phyloP scores from a whole-genome alignment of 1,139 yeast species.

The Geotrichum phurueaensis region DNA sequence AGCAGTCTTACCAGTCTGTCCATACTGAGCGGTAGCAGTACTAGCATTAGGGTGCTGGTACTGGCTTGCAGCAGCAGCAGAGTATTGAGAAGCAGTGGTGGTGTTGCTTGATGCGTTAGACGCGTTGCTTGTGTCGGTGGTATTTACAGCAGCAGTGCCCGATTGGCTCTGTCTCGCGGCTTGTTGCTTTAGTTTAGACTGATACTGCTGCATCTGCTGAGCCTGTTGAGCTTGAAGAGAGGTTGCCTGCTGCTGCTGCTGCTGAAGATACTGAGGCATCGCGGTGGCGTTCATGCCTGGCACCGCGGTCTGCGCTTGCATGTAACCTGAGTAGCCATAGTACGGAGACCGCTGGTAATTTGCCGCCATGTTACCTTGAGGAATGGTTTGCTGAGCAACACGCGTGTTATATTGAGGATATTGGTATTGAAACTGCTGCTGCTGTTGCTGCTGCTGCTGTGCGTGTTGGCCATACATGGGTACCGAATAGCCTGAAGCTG shows the following conservation, averaged over 20 bases:
- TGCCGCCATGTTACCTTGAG: neutral
- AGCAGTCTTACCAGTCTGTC: neutral
- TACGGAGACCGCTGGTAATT: conserved; percentile 1
- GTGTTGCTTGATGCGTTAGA: neutral
- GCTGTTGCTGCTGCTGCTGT: conserved; percentile 1
- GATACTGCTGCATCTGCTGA: neutral
- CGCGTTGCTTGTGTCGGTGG: neutral
- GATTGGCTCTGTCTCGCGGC: neutral
- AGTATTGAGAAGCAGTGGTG: neutral
- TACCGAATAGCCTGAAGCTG: neutral
- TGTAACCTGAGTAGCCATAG: conserved; percentile 1
- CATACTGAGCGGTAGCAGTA: neutral
- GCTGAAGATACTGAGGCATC: conserved; percentile 5
- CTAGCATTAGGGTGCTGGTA: neutral
- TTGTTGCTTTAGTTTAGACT: neutral
- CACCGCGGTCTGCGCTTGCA: conserved; percentile 1
- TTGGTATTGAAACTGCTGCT: neutral
- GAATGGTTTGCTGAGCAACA: neutral
- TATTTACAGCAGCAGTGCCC: neutral
- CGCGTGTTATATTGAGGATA: neutral
- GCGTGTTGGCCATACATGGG: neutral
- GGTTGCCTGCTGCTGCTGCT: neutral
- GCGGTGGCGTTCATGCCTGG: neutral
- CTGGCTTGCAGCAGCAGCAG: neutral
- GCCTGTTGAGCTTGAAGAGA: neutral